A percentile compares a stretch with the other conserved stretches of the same genome.
Evolutionary conservation across 2,329 filamentous ascomycete genomes (phyloP).

Genomic region (Setomelanomma holmii): DNA sequence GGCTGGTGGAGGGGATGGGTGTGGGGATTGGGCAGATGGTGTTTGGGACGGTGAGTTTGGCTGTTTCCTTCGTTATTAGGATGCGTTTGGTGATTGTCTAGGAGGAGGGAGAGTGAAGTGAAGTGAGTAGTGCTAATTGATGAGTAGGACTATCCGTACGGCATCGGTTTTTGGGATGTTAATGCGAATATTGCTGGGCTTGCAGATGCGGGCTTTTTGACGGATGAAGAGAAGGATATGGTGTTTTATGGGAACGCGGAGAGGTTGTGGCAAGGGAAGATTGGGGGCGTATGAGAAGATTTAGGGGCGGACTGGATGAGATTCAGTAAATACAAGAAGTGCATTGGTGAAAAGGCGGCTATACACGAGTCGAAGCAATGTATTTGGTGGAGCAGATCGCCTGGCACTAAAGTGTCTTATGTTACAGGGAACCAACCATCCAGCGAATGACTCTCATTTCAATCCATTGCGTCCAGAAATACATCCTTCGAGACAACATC

Average conservation of each 20-base stretch:
- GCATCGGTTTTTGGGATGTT: constrained; percentile 48
- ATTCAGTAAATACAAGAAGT: too few species aligned
- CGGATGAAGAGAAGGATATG: constrained; percentile 29
- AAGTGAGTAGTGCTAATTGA: background rate
- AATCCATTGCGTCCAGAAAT: too few species aligned
- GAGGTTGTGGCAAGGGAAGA: constrained; percentile 35
- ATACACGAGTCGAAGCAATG: too few species aligned
- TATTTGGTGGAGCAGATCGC: too few species aligned
- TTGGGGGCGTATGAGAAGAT: constrained; percentile 3
- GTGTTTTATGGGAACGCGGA: constrained; percentile 38
- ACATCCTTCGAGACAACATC: too few species aligned
- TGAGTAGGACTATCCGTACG: constrained; percentile 44
- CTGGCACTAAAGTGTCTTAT: too few species aligned
- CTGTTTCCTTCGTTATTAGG: background rate
- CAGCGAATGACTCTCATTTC: too few species aligned
- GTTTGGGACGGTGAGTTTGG: constrained; percentile 45
- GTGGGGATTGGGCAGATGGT: constrained; percentile 40
- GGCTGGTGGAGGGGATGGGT: constrained; percentile 41
- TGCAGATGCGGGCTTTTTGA: constrained; percentile 29
- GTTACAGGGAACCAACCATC: too few species aligned
- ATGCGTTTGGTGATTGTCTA: too few species aligned
- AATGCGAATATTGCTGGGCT: constrained; percentile 41
- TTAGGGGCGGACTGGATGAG: too few species aligned
- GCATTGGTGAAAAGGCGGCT: too few species aligned
- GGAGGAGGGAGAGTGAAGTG: too few species aligned